Percentiles rank a stretch among this genome's conserved stretches.
These are phyloP conservation scores for Cytospora paraplurivora DNA, from an alignment of 2,329 filamentous ascomycete genomes.

Conservation along the genomic window DNA sequence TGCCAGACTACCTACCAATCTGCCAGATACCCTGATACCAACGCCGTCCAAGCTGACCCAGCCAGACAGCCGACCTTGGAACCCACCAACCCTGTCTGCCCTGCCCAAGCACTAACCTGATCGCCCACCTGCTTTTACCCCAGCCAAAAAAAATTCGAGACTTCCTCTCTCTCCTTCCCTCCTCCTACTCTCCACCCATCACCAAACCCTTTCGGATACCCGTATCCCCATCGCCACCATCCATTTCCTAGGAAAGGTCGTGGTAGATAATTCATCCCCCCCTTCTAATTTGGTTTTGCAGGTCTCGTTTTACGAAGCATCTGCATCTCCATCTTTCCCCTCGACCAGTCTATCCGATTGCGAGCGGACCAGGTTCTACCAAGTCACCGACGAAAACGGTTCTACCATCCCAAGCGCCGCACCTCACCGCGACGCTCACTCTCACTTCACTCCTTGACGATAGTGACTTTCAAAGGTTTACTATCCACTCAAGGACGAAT, in stretches of 20 bases:
- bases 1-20: not conserved
- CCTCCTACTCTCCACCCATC: conserved; percentile 17
- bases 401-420: conserved; percentile 12
- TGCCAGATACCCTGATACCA: conserved; percentile 10
- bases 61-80: not conserved
- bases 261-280: conserved; percentile 26
- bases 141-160: conserved; percentile 28
- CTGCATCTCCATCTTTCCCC: conserved; percentile 24
- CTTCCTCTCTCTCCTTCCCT: conserved; percentile 17
- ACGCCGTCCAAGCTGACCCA: not conserved
- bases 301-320: conserved; percentile 21
- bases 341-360: conserved; percentile 16
- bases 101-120: conserved; percentile 19
- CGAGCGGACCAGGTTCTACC: conserved; percentile 23
- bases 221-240: conserved; percentile 29
- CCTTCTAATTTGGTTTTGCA: conserved; percentile 26
- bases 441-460: conserved; percentile 19
- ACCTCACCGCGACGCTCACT: conserved; percentile 13
- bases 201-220: conserved; percentile 25
- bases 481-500: conserved; percentile 8
- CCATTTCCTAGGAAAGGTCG: conserved; percentile 27
- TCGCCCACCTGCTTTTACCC: conserved; percentile 20
- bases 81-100: conserved; percentile 23
- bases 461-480: conserved; percentile 16
- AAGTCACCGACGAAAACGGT: conserved; percentile 15